Percentiles rank a stretch among this genome's conserved stretches.
Evolutionary conservation across 495 filamentous ascomycete genomes (phyloP).

Genomic region (Podospora fimiseda): DNA sequence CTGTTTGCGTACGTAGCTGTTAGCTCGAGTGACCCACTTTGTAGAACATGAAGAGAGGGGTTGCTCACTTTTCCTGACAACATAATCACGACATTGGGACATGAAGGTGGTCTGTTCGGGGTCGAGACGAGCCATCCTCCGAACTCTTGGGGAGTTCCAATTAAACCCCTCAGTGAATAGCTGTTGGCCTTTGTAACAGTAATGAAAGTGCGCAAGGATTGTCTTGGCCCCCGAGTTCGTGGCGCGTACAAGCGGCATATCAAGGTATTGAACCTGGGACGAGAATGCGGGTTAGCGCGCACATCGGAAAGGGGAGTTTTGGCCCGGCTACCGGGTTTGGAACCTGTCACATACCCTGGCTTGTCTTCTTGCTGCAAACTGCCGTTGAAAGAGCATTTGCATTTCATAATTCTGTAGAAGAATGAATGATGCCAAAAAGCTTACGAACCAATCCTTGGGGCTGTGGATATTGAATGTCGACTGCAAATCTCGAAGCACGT

Average conservation of each 20-base stretch:
- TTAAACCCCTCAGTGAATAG: slow-evolving; percentile 29
- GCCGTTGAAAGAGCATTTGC: slow-evolving; percentile 27
- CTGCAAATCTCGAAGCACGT: slow-evolving; percentile 28
- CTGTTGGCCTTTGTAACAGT: slow-evolving; percentile 33
- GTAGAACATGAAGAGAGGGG: neutral
- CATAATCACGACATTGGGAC: slow-evolving; percentile 25
- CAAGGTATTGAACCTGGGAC: slow-evolving; percentile 28
- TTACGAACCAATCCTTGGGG: slow-evolving; percentile 31
- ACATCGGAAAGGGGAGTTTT: neutral
- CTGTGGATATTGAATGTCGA: slow-evolving; percentile 26
- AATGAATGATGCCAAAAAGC: slow-evolving; percentile 32
- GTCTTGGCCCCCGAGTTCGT: slow-evolving; percentile 37
- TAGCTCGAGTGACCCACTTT: neutral
- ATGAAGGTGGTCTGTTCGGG: slow-evolving; percentile 28
- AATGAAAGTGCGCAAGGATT: slow-evolving; percentile 39
- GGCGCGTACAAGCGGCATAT: slow-evolving; percentile 36
- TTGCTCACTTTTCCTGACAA: slow-evolving; percentile 23
- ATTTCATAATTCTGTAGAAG: slow-evolving; percentile 39
- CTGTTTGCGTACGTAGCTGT: slow-evolving; percentile 6
- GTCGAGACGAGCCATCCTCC: slow-evolving; percentile 33
- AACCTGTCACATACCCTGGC: slow-evolving; percentile 15
- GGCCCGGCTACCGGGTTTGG: neutral
- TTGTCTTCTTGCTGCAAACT: slow-evolving; percentile 26
- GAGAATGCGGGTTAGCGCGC: neutral
- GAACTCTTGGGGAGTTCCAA: slow-evolving; percentile 24